A percentile compares a stretch with the other conserved stretches of the same genome.
phyloP scores from a whole-genome alignment of 345 rosid genomes.

The Citrus medica region DNA sequence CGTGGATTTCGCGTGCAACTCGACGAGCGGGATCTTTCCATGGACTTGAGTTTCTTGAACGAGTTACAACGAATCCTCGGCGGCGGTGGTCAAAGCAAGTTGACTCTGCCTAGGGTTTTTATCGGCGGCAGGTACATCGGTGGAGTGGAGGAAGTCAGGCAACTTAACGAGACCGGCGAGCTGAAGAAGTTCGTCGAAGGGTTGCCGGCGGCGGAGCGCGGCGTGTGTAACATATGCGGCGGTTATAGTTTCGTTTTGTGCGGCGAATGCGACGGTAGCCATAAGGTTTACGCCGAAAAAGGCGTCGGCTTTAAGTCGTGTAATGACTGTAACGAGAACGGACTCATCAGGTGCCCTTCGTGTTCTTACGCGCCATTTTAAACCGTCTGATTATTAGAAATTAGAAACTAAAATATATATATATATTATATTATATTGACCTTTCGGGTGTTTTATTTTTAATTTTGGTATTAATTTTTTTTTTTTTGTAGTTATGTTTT shows the following conservation, averaged over 20 bases:
- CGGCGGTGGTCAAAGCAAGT: slow-evolving; percentile 19
- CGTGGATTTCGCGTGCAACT: slow-evolving; percentile 60
- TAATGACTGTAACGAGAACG: slow-evolving; percentile 76
- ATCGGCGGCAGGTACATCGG: slow-evolving; percentile 83
- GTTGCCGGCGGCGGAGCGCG: slow-evolving; percentile 40
- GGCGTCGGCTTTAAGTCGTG: slow-evolving; percentile 67
- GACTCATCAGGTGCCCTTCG: slow-evolving; percentile 81
- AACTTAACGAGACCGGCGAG: slow-evolving; percentile 81
- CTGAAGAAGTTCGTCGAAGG: slow-evolving; percentile 75
- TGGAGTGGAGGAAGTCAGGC: slow-evolving; percentile 78
- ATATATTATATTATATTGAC: background rate
- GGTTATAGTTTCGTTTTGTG: slow-evolving; percentile 69
- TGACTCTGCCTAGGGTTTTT: slow-evolving; percentile 68
- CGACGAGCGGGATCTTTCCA: slow-evolving; percentile 87
- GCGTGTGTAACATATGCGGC: slow-evolving; percentile 62
- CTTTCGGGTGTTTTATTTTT: background rate
- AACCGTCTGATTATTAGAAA: slow-evolving; percentile 6
- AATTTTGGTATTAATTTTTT: background rate
- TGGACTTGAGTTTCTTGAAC: slow-evolving; percentile 61
- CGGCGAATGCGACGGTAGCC: slow-evolving; percentile 69
- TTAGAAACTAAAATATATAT: background rate
- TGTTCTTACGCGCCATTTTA: slow-evolving; percentile 47
- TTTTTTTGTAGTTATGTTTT: background rate
- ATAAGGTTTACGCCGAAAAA: slow-evolving; percentile 65
- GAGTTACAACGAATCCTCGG: slow-evolving; percentile 45